phyloP scores from a whole-genome alignment of 495 filamentous ascomycete species.

The Pseudotulostoma volvatum region DNA sequence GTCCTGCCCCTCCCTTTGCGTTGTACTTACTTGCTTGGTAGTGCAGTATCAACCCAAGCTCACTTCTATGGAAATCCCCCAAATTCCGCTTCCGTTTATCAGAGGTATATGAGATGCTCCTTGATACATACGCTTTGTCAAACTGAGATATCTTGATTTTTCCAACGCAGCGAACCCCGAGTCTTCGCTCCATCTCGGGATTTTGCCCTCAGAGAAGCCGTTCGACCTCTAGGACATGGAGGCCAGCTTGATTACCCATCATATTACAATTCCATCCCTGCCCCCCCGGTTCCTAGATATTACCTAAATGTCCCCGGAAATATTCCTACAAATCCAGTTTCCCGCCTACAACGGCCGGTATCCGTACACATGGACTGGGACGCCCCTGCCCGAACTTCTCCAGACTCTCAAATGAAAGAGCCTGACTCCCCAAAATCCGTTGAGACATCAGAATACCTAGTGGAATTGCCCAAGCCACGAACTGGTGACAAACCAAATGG shows the following conservation, averaged over 20 bases:
- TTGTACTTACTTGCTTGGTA: background rate
- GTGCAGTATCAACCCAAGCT: too few species aligned
- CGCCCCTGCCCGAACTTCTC: conserved; percentile 17
- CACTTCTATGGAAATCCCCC: background rate
- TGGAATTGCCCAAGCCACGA: conserved; percentile 14
- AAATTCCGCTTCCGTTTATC: too few species aligned
- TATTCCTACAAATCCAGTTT: conserved; percentile 25
- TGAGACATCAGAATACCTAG: conserved; percentile 25
- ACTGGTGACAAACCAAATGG: conserved; percentile 20
- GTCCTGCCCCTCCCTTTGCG: conserved; percentile 3
- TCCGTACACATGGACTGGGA: conserved; percentile 24
- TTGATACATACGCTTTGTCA: too few species aligned
- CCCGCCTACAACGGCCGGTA: conserved; percentile 15
- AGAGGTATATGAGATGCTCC: too few species aligned
- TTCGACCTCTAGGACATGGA: conserved; percentile 9
- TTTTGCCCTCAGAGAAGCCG: conserved; percentile 15
- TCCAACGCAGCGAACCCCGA: conserved; percentile 21
- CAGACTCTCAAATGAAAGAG: conserved; percentile 19
- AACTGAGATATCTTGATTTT: too few species aligned
- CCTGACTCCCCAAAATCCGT: conserved; percentile 16
- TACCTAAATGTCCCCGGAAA: conserved; percentile 14
- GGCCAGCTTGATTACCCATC: conserved; percentile 21
- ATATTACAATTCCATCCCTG: conserved; percentile 16
- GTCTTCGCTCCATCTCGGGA: conserved; percentile 18
- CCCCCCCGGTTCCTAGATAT: conserved; percentile 13